Percentiles rank a stretch among this genome's conserved stretches.
phyloP scores from a whole-genome alignment of 2,329 filamentous ascomycete genomes.

The Chrysoporthe deuterocubensis region DNA sequence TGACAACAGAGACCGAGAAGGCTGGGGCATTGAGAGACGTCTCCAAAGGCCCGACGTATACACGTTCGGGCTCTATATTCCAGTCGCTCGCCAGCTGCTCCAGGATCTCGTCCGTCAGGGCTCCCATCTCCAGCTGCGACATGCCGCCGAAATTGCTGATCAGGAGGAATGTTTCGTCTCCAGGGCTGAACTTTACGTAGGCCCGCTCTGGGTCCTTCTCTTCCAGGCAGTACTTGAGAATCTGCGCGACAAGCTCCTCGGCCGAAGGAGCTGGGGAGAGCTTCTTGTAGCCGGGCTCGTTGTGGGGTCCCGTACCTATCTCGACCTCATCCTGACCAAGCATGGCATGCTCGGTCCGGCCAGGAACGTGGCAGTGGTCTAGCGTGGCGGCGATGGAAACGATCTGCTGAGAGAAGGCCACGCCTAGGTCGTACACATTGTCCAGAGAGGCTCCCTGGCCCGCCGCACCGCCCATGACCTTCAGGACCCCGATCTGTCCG shows the following conservation, averaged over 20 bases:
- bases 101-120: slow-evolving; percentile 57
- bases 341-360: slow-evolving; percentile 52
- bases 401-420: slow-evolving; percentile 54
- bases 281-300: slow-evolving; percentile 65
- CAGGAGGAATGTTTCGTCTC: slow-evolving; percentile 56
- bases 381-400: slow-evolving; percentile 62
- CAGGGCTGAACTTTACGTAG: slow-evolving; percentile 51
- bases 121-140: slow-evolving; percentile 60
- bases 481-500: slow-evolving; percentile 63
- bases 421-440: slow-evolving; percentile 54
- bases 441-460: slow-evolving; percentile 53
- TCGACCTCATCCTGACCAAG: slow-evolving; percentile 58
- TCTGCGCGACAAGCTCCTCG: slow-evolving; percentile 55
- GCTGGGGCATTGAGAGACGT: slow-evolving; percentile 74
- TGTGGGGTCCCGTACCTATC: slow-evolving; percentile 70
- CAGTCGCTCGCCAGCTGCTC: slow-evolving; percentile 53
- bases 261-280: slow-evolving; percentile 55
- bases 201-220: slow-evolving; percentile 54
- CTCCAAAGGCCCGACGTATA: slow-evolving; percentile 68
- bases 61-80: slow-evolving; percentile 55
- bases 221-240: slow-evolving; percentile 65
- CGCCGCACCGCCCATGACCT: slow-evolving; percentile 58
- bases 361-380: slow-evolving; percentile 64
- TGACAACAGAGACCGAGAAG: slow-evolving; percentile 70
- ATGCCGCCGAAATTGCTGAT: slow-evolving; percentile 65